These are phyloP conservation scores for Rhododendron ferrugineum DNA, from an alignment of 148 eudicot species.

Conservation along the genomic window DNA sequence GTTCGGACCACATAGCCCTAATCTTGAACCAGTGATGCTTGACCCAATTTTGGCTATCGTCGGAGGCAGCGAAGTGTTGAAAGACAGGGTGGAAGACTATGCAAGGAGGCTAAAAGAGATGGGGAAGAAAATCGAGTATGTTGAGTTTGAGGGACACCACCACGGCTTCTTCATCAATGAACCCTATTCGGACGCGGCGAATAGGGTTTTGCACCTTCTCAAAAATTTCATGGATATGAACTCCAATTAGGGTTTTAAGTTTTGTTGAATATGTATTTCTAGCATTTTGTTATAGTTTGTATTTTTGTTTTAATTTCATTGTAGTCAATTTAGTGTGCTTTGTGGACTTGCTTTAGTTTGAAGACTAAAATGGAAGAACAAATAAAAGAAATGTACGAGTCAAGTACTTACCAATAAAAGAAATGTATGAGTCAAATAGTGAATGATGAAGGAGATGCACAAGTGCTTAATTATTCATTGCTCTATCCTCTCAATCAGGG, in stretches of 20 bases:
- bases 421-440: too few species aligned
- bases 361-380: too few species aligned
- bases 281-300: neutral
- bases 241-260: conserved; percentile 17
- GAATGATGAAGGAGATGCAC: too few species aligned
- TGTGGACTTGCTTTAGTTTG: neutral
- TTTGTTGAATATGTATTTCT: neutral
- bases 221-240: conserved; percentile 29
- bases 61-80: conserved; percentile 60
- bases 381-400: too few species aligned
- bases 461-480: too few species aligned
- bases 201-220: conserved; percentile 23
- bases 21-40: conserved; percentile 30
- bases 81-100: conserved; percentile 56
- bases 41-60: conserved; percentile 55
- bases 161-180: conserved; percentile 57
- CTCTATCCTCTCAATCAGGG: too few species aligned
- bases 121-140: conserved; percentile 41
- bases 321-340: neutral
- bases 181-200: conserved; percentile 33
- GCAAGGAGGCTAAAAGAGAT: conserved; percentile 37
- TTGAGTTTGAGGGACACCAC: conserved; percentile 44
- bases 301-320: neutral
- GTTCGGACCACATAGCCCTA: conserved; percentile 55
- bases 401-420: too few species aligned